These are phyloP conservation scores for Protea cynaroides DNA, from an alignment of 164 flowering plant genomes.

Conservation along the genomic window DNA sequence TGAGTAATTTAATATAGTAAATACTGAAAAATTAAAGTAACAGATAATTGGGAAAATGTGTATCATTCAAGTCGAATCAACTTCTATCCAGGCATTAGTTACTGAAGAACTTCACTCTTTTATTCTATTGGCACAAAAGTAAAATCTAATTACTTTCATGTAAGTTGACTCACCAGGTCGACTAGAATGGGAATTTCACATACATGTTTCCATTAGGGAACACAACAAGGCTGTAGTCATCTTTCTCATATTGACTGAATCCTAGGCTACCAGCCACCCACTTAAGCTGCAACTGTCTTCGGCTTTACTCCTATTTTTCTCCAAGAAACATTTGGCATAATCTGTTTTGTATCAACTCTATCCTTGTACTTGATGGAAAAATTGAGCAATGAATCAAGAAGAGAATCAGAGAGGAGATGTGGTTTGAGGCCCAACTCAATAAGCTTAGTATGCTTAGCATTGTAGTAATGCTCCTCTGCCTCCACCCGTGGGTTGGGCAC, in stretches of 20 bases:
- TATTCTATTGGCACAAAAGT: background rate
- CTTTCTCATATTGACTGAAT: conserved; percentile 12
- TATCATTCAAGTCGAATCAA: background rate
- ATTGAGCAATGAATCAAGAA: conserved; percentile 84
- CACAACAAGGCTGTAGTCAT: conserved; percentile 3
- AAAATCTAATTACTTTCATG: background rate
- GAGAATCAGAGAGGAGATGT: conserved; percentile 89
- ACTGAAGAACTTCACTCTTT: background rate
- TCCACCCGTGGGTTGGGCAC: conserved; percentile 97
- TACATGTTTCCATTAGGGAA: background rate
- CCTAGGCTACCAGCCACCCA: background rate
- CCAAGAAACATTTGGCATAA: conserved; percentile 95
- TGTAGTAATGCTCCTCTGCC: conserved; percentile 96
- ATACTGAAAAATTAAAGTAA: background rate
- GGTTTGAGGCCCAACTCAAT: conserved; percentile 83
- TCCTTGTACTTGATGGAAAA: conserved; percentile 63
- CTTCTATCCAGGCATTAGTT: background rate
- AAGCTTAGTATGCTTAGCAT: conserved; percentile 92
- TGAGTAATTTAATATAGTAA: background rate
- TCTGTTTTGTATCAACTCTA: conserved; percentile 75
- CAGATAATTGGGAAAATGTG: background rate
- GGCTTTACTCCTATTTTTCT: conserved; percentile 71
- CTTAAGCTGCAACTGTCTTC: conserved; percentile 54
- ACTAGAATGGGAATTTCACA: background rate
- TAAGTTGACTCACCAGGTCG: background rate